Percentiles rank a stretch among this genome's conserved stretches.
phyloP scores from a whole-genome alignment of 345 rosid genomes.

The Alliaria petiolata region DNA sequence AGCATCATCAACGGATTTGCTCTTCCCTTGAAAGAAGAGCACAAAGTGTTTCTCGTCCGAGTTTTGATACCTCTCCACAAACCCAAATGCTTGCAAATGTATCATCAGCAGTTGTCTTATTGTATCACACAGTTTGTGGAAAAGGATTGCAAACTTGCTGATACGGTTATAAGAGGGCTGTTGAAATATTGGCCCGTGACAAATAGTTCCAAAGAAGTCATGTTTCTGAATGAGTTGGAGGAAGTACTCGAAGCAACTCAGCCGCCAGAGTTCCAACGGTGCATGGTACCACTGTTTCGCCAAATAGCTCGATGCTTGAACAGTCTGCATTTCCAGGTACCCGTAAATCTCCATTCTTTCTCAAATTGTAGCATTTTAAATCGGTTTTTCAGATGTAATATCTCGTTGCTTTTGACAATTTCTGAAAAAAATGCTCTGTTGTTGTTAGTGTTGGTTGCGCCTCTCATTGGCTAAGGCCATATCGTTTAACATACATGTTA shows the following conservation, averaged over 20 bases:
- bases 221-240: constrained; percentile 69
- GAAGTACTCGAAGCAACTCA: constrained; percentile 74
- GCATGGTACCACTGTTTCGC: constrained; percentile 64
- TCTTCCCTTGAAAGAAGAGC: constrained; percentile 68
- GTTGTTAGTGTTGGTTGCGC: background rate
- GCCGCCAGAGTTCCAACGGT: constrained; percentile 62
- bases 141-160: constrained; percentile 70
- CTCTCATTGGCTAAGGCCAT: background rate
- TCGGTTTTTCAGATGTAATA: no score
- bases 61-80: constrained; percentile 71
- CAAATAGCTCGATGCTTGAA: constrained; percentile 64
- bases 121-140: constrained; percentile 68
- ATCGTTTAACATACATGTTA: background rate
- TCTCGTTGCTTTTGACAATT: background rate
- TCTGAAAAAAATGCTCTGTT: background rate
- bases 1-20: constrained; percentile 81
- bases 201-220: constrained; percentile 66
- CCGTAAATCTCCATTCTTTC: background rate
- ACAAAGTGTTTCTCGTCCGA: constrained; percentile 62
- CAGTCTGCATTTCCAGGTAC: constrained; percentile 80
- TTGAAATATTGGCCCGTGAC: constrained; percentile 69
- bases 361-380: background rate
- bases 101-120: constrained; percentile 67
- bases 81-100: constrained; percentile 62
- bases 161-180: constrained; percentile 55